Conservation (phyloP, 331 rosid species). For the Pyracantha coccinea region DNA sequence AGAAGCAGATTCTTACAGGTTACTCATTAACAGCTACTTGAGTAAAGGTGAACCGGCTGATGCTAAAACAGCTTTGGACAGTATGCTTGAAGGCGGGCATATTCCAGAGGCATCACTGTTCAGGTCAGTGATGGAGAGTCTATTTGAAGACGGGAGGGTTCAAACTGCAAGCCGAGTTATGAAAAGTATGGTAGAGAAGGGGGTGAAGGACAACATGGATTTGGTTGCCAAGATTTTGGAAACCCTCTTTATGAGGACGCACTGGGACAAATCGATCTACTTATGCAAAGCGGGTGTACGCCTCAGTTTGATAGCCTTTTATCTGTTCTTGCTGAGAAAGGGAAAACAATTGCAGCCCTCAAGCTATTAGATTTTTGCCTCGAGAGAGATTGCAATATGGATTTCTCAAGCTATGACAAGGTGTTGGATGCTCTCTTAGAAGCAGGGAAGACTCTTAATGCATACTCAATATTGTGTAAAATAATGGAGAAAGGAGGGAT, state of each 20-base stretch:
- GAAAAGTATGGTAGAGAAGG: slow-evolving; percentile 79
- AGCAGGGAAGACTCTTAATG: slow-evolving; percentile 75
- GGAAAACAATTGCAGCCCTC: slow-evolving; percentile 72
- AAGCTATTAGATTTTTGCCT: slow-evolving; percentile 68
- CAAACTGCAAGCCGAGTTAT: slow-evolving; percentile 86
- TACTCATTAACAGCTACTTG: slow-evolving; percentile 65
- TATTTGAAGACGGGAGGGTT: slow-evolving; percentile 70
- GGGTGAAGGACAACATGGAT: slow-evolving; percentile 66
- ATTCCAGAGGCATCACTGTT: slow-evolving; percentile 46
- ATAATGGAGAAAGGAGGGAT: slow-evolving; percentile 67
- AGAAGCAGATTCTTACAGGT: slow-evolving; percentile 49
- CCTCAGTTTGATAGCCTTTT: slow-evolving; percentile 53
- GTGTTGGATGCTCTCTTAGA: slow-evolving; percentile 62
- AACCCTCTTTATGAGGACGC: slow-evolving; percentile 76
- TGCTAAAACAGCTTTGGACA: slow-evolving; percentile 65
- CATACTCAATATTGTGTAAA: slow-evolving; percentile 66
- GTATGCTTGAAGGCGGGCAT: slow-evolving; percentile 77
- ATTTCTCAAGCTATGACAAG: slow-evolving; percentile 59
- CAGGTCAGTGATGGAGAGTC: slow-evolving; percentile 57
- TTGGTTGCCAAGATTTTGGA: slow-evolving; percentile 69
- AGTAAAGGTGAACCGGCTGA: slow-evolving; percentile 76
- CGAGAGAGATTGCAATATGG: slow-evolving; percentile 48
- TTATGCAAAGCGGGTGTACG: slow-evolving; percentile 37
- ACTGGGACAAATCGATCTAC: slow-evolving; percentile 58
- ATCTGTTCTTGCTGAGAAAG: slow-evolving; percentile 59